Evolutionary conservation across 2,329 filamentous ascomycete species (phyloP).

Genomic region (Chaetomium olivaceum): DNA sequence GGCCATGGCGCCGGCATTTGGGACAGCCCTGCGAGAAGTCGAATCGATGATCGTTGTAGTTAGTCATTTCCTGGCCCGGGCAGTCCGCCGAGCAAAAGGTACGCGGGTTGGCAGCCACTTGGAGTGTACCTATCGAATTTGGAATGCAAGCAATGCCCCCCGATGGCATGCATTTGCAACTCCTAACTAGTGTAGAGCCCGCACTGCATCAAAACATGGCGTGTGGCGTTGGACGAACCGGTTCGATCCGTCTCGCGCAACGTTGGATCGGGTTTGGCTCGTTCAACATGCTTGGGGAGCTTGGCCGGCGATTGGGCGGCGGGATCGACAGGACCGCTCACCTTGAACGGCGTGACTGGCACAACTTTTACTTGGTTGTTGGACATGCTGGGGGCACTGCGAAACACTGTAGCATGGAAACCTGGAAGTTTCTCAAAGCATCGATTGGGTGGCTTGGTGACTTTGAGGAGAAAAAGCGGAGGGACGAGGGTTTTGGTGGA

Average conservation of each 20-base stretch:
- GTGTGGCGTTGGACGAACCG: constrained; percentile 9
- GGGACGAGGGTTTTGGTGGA: not conserved
- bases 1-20: not conserved
- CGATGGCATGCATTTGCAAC: not conserved
- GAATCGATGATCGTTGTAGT: not conserved
- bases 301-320: not conserved
- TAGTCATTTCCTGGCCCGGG: not conserved
- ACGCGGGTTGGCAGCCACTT: not conserved
- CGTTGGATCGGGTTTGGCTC: not conserved
- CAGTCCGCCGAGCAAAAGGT: not conserved
- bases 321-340: constrained; percentile 5
- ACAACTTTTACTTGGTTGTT: not conserved
- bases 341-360: not conserved
- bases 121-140: not conserved
- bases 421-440: not conserved
- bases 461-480: not conserved
- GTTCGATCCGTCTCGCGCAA: not conserved
- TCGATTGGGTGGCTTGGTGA: not conserved
- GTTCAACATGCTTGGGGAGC: not conserved
- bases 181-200: not conserved
- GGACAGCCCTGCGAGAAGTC: not conserved
- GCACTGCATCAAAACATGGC: not conserved
- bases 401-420: not conserved
- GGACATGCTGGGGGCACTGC: not conserved
- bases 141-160: constrained; percentile 2